Evolutionary conservation across 352 stramenopile genomes (phyloP).

Genomic region (Pythium biforme): DNA sequence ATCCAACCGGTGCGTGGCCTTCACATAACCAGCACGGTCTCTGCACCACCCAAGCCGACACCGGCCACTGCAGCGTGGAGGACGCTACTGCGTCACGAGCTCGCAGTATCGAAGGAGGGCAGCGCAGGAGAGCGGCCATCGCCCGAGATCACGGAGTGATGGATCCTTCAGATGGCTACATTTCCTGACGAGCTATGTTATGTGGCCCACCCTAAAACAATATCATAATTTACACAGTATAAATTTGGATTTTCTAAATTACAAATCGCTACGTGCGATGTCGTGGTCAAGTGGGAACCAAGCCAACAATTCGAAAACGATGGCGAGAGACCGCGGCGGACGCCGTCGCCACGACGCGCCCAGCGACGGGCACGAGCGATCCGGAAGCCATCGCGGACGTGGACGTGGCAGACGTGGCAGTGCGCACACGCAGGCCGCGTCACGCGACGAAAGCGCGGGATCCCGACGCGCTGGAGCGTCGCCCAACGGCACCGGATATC

Average conservation of each 20-base stretch:
- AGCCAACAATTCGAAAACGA: not conserved
- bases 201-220: conserved; percentile 5
- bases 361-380: not conserved
- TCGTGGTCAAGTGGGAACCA: too few relatives aligned
- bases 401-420: not conserved
- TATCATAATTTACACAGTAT: not conserved
- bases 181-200: not conserved
- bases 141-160: not conserved
- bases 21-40: not conserved
- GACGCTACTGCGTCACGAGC: conserved; percentile 22
- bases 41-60: conserved; percentile 2
- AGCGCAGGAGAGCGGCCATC: not conserved
- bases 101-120: conserved; percentile 11
- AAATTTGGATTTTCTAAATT: not conserved
- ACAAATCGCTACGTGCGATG: too few relatives aligned
- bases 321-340: not conserved
- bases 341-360: not conserved
- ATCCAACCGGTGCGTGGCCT: conserved; percentile 5
- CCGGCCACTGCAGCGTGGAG: conserved; percentile 18
- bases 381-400: not conserved
- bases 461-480: not conserved
- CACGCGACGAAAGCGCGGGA: not conserved
- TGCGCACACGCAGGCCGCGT: not conserved
- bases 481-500: not conserved
- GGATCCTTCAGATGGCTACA: not conserved